These are phyloP conservation scores for Apophysomyces ossiformis DNA, from an alignment of 371 early-diverging fungal species.

Conservation along the genomic window DNA sequence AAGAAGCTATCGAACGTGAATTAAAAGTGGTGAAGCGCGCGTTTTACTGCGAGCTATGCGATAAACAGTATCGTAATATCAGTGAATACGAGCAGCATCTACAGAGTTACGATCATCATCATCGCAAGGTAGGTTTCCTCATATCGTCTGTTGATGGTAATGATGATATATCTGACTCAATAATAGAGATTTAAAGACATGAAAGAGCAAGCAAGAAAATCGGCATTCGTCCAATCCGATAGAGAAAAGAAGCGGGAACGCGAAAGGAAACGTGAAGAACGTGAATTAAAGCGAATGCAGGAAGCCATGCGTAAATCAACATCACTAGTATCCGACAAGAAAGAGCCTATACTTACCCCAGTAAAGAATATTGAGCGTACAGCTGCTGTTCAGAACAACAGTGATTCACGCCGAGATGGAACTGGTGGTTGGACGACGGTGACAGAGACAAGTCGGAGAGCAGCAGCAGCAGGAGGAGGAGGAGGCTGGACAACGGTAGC, in stretches of 20 bases:
- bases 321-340: conserved; percentile 16
- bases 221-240: conserved; percentile 36
- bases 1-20: conserved; percentile 59
- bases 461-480: conserved; percentile 15
- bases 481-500: conserved; percentile 10
- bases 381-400: too few species aligned
- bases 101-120: conserved; percentile 81
- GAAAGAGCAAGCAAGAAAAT: conserved; percentile 62
- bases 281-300: conserved; percentile 69
- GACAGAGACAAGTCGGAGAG: background rate
- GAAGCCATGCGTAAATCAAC: conserved; percentile 63
- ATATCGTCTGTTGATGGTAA: too few species aligned
- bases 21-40: conserved; percentile 67
- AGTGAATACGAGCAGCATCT: conserved; percentile 79
- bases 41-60: conserved; percentile 79
- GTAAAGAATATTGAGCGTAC: too few species aligned
- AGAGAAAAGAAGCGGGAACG: conserved; percentile 62
- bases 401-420: too few species aligned
- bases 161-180: background rate
- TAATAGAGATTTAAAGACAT: conserved; percentile 78
- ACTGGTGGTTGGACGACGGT: too few species aligned
- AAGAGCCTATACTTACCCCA: background rate
- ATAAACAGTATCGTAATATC: conserved; percentile 79
- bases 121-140: conserved; percentile 56
- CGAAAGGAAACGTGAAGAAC: conserved; percentile 71